Base-by-base conservation (phyloP, 2,329 filamentous ascomycete species). In the Thermothelomyces thermophilus region DNA sequence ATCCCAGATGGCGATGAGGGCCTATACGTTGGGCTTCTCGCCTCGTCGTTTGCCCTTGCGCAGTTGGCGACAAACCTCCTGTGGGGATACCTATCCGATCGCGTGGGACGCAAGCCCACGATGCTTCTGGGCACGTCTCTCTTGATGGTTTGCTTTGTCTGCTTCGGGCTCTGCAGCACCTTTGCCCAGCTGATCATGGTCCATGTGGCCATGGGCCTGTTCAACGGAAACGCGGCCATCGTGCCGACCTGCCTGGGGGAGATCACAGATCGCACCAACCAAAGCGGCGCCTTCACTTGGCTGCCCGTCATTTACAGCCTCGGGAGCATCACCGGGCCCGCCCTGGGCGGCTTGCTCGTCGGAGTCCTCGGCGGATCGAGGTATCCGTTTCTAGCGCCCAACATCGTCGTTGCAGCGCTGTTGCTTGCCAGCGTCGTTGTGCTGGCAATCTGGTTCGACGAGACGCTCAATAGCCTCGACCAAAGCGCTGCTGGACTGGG, bases 251-350 rank as follows among this genome's bases (percentile, higher is more conserved):
- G 91, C 42, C 68, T 98, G 42, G 93, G 93, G 35, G 93, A 98
- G 67, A 86, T 98, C 46, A 98, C 93, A 1, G 90, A 97, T 64
- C 82, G 89, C 48, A 93, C 86, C 56, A 98, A 98, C 66, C 93
- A 98, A 73, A 93, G 88, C 62, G 79, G 80, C 46, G 93, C 90
- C 0, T 98, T 98, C 62, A 93, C 87, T 1, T 98, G 95, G 71
- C 73, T 98, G 36, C 93, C 93, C 0, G 86, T 97, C 34, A 84
- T 97, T n/a, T 98, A 98, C 67, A 91, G 91, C 3, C 74, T 98
- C 30, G 93, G 93, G 16, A 88, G 87, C 37, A 95, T 98, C 54
- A 93, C 90, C 0, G 93, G 93, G 0, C 93, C 93, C 0, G 82
- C 94, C 1, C 70, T 97, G n/a, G 93, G 93, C 13, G 93, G 93